Evolutionary conservation across 257 asterid genomes (phyloP).

Genomic region (Solanum sitiens): DNA sequence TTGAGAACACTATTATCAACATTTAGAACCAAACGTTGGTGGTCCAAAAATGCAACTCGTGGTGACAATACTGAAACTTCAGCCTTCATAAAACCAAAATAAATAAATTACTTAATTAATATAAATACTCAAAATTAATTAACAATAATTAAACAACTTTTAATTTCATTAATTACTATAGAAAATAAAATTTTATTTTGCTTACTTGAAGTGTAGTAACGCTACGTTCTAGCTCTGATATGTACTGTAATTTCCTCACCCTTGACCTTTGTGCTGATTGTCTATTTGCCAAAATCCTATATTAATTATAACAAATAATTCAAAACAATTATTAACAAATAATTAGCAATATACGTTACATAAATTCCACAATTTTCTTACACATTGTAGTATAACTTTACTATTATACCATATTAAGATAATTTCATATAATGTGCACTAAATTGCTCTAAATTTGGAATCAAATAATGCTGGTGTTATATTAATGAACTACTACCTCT

Average conservation of each 20-base stretch:
- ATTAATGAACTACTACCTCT: neutral
- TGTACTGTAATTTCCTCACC: slow-evolving; percentile 85
- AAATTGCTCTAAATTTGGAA: neutral
- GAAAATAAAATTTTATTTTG: neutral
- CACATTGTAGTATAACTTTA: too few species aligned
- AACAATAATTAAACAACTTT: neutral
- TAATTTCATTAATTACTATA: neutral
- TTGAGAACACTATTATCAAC: slow-evolving; percentile 89
- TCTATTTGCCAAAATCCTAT: slow-evolving; percentile 86
- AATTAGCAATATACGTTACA: neutral
- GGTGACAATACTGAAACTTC: slow-evolving; percentile 92
- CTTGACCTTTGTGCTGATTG: slow-evolving; percentile 95
- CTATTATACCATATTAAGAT: too few species aligned
- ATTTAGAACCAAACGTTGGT: slow-evolving; percentile 70
- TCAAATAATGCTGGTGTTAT: neutral
- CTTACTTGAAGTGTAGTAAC: slow-evolving; percentile 77
- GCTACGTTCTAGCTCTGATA: slow-evolving; percentile 86
- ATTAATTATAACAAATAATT: too few species aligned
- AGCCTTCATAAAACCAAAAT: slow-evolving; percentile 31
- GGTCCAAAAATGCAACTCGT: slow-evolving; percentile 90
- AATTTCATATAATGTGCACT: neutral
- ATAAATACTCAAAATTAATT: neutral
- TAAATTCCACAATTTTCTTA: too few species aligned
- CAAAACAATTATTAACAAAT: neutral
- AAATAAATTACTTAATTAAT: neutral